Base-by-base conservation (phyloP, 768 basidiomycete species). In the Russula vinacea region DNA sequence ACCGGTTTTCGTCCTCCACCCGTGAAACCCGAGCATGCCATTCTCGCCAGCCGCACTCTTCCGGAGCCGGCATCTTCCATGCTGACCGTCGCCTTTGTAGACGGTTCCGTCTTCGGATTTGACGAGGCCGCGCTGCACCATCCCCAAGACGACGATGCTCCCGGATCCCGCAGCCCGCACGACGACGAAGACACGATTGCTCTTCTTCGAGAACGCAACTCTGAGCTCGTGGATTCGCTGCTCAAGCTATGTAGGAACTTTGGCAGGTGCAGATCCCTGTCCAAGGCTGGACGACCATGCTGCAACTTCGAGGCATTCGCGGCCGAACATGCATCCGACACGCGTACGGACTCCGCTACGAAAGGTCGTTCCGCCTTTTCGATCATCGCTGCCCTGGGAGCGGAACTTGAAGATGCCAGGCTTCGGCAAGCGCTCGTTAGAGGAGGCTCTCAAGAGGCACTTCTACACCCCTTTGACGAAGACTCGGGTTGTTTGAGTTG, bases 1-100 rank as follows among this genome's bases (percentile, higher is more conserved):
- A 1, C 24, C n/a, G 54, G 61, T 35, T 44, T 65, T 11, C 24
- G 26, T 26, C 24, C 58, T 13, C 64, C 64, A 0, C 40, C 47
- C 16, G 33, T 65, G 40, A 39, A 35, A 26, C 55, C 64, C 14
- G 40, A 29, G 22, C 59, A 57, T 37, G 54, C 64, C 19, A 56
- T 65, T 17, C 64, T 60, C 10, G 64, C 64, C 6, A 16, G 47
- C 14, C 64, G 64, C 22, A 42, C 54, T 26, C 64, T 65, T 11
- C 59, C 64, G 7, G 64, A 56, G 0, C 64, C 64, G 33, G 64
- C 59, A 26, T 61, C 55, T 24, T 60, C 55, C 40, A 61, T 61
- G 16, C 55, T 67, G 37, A 9, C 58, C 45, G 17, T 60, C 17
- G 57, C 63, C 49, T 67, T 67, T 32, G n/a, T 67, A 37, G 66